These are phyloP conservation scores for Venturia effusa DNA, from an alignment of 2,329 filamentous ascomycete genomes.

Conservation along the genomic window DNA sequence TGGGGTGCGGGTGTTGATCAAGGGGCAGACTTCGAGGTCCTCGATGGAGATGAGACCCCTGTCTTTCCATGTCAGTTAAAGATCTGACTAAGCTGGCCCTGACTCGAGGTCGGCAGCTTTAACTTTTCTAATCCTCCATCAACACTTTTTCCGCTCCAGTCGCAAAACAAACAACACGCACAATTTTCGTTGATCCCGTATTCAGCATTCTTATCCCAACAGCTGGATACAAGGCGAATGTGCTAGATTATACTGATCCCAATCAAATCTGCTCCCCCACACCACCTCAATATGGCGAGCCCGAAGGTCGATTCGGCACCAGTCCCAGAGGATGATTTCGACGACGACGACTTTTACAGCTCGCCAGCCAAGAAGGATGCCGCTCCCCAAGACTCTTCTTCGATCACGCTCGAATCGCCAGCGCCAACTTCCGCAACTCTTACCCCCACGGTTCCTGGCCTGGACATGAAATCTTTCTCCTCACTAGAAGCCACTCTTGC, in stretches of 20 bases:
- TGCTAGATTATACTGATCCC: background rate
- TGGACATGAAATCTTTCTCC: background rate
- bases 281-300: background rate
- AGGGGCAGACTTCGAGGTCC: no score
- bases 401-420: background rate
- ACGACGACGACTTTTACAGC: slow-evolving; percentile 1
- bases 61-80: background rate
- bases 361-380: background rate
- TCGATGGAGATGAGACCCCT: background rate
- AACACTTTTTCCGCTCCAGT: background rate
- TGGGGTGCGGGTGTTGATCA: background rate
- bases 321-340: background rate
- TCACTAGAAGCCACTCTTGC: background rate
- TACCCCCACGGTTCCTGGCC: background rate
- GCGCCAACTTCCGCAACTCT: background rate
- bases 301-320: background rate
- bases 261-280: background rate
- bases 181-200: background rate
- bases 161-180: background rate
- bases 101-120: background rate
- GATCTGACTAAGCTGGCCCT: background rate
- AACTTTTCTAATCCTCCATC: background rate
- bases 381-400: background rate
- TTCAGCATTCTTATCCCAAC: background rate
- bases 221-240: background rate